A percentile compares a stretch with the other conserved stretches of the same genome.
These are phyloP conservation scores for Cadophora malorum DNA, from an alignment of 2,329 filamentous ascomycete species.

Conservation along the genomic window DNA sequence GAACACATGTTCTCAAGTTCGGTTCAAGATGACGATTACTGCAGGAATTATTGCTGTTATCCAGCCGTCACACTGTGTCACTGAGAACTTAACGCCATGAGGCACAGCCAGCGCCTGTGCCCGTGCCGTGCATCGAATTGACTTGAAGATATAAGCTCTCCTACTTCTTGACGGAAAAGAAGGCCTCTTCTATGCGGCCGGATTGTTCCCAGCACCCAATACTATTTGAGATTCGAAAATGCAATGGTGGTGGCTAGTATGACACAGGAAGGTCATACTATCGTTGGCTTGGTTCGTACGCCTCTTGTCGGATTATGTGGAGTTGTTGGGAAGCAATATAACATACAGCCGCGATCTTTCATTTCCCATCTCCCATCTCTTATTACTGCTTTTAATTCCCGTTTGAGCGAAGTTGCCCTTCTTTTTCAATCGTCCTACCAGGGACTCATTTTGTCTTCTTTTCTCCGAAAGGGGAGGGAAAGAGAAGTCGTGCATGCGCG, in stretches of 20 bases:
- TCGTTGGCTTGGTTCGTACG: not conserved
- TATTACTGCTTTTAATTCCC: not conserved
- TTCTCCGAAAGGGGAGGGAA: not conserved
- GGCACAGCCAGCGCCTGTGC: constrained; percentile 19
- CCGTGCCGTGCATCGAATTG: not conserved
- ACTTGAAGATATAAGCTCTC: constrained; percentile 12
- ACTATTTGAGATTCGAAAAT: not conserved
- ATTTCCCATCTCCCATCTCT: not conserved
- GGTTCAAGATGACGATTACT: not conserved
- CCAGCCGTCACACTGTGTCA: not conserved
- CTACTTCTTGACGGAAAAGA: not conserved
- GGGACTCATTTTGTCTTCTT: not conserved
- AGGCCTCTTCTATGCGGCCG: constrained; percentile 16
- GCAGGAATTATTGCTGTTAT: not conserved
- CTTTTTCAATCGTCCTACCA: not conserved
- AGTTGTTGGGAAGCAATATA: not conserved
- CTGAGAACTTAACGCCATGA: not conserved
- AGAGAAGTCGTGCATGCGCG: constrained; percentile 3
- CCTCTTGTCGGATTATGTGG: not conserved
- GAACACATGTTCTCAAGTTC: too few species aligned
- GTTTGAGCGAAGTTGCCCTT: too few species aligned
- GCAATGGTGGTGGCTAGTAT: constrained; percentile 9
- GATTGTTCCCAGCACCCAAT: constrained; percentile 11
- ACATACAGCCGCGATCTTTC: not conserved
- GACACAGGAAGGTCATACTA: not conserved